phyloP scores from a whole-genome alignment of 75 land plant species.

The Picea sitchensis region DNA sequence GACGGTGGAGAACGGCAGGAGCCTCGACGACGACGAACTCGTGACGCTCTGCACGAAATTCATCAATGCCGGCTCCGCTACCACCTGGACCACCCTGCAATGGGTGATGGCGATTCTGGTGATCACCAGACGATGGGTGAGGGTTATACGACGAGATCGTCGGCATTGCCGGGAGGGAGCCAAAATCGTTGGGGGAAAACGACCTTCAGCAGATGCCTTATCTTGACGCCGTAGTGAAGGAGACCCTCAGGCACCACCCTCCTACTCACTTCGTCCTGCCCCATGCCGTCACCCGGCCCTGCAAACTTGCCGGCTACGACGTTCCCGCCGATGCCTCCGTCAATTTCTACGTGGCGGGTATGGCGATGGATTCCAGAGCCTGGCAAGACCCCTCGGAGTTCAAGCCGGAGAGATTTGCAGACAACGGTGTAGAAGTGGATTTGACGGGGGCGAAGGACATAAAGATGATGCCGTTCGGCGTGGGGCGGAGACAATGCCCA shows the following conservation, averaged over 20 bases:
- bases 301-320: slow-evolving; percentile 19
- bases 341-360: slow-evolving; percentile 26
- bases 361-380: slow-evolving; percentile 18
- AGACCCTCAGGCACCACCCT: slow-evolving; percentile 14
- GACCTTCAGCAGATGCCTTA: background rate
- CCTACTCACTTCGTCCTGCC: slow-evolving; percentile 16
- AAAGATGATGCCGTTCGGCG: slow-evolving; percentile 37
- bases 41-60: slow-evolving; percentile 25
- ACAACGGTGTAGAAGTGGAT: slow-evolving; percentile 27
- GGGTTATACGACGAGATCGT: slow-evolving; percentile 22
- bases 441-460: slow-evolving; percentile 30
- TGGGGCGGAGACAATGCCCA: slow-evolving; percentile 28
- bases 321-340: slow-evolving; percentile 32
- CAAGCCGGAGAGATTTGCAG: slow-evolving; percentile 32
- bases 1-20: background rate
- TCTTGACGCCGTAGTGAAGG: slow-evolving; percentile 16
- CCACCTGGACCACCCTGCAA: slow-evolving; percentile 20
- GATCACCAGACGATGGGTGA: too few relatives aligned
- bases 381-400: slow-evolving; percentile 39
- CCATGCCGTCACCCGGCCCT: slow-evolving; percentile 9
- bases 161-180: background rate
- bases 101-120: slow-evolving; percentile 43
- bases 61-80: slow-evolving; percentile 29
- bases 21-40: slow-evolving; percentile 2
- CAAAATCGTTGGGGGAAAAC: background rate